phyloP scores from a whole-genome alignment of 129 eudicot genomes.

The Daucus carota region DH1_v3.0 NC_030381.2:38883001-38883500 shows the following conservation, averaged over 20 bases:
- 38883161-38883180: background rate
- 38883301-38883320: constrained; percentile 19
- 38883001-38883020: background rate
- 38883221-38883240: constrained; percentile 48
- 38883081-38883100: background rate
- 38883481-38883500: background rate
- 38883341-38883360: constrained; percentile 27
- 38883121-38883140: background rate
- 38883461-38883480: constrained; percentile 22
- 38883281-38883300: constrained; percentile 62
- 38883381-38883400: background rate
- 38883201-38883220: background rate
- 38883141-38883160: background rate
- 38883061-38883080: background rate
- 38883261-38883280: constrained; percentile 48
- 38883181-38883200: background rate
- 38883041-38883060: too few species aligned
- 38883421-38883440: too few species aligned
- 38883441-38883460: background rate
- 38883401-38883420: background rate
- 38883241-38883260: constrained; percentile 41
- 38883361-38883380: constrained; percentile 6
- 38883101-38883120: background rate
- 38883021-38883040: background rate
- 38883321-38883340: constrained; percentile 22